These are phyloP conservation scores for Cyberlindnera subsufficiens DNA, from an alignment of 805 yeast genomes.

Conservation along the genomic window DNA sequence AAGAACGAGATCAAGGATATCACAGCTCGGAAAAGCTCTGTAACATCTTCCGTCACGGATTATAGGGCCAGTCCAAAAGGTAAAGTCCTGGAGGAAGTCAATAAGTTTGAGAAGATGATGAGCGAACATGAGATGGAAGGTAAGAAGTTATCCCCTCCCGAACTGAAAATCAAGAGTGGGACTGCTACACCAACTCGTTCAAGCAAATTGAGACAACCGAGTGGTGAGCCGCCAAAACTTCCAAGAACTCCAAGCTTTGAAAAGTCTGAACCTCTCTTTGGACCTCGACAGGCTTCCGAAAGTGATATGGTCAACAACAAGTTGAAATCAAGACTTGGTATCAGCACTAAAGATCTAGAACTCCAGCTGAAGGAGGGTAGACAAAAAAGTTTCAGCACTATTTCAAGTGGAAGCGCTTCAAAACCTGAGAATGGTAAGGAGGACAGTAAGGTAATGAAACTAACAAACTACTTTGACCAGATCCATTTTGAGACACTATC, in stretches of 20 bases:
- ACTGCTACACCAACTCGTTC: constrained; percentile 4
- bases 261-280: neutral
- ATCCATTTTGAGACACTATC: constrained; percentile 78
- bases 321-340: constrained; percentile 15
- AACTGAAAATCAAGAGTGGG: constrained; percentile 4
- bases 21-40: constrained; percentile 2
- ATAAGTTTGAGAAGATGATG: constrained; percentile 25
- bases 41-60: constrained; percentile 3
- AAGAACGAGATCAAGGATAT: constrained; percentile 3
- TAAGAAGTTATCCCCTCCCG: constrained; percentile 2
- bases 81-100: constrained; percentile 25
- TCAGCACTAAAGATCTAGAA: constrained; percentile 23
- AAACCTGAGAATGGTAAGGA: constrained; percentile 14
- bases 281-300: neutral
- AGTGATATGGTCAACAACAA: neutral
- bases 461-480: constrained; percentile 64
- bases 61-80: constrained; percentile 16
- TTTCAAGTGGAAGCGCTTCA: constrained; percentile 3
- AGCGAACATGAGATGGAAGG: constrained; percentile 12
- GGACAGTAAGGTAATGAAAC: constrained; percentile 49
- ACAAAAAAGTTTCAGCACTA: constrained; percentile 14
- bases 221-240: constrained; percentile 8
- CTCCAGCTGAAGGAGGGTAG: constrained; percentile 24
- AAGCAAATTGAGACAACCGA: constrained; percentile 5
- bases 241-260: constrained; percentile 5